Evolutionary conservation across 768 basidiomycete species (phyloP), one percentile per base, ranked within the genome.

Genomic region (Mycena floridula): DNA sequence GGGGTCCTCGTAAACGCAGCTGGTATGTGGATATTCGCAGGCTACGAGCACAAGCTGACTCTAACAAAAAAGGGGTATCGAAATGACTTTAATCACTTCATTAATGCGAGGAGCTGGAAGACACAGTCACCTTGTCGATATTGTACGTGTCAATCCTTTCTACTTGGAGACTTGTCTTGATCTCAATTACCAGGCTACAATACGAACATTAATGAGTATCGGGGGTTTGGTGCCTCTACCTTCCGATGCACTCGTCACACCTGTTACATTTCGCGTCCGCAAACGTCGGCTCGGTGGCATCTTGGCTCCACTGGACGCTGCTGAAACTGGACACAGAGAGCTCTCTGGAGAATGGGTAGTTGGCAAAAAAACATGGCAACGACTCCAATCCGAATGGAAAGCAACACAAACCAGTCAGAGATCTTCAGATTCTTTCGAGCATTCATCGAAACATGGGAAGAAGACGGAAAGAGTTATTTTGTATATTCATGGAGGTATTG

Each of bases 291-390:
- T 96, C 23, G 77, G 81, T 25, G 95, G 95, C 12, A 82, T 98
- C 43, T 76, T 99, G 13, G 69, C 76, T 5, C 70, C 81, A 6
- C 77, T 77, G 44, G 95, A 98, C 57, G 75, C 70, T 4, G 57
- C 70, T 15, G 95, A 99, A 62, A 73, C 73, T 8, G 94, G 92
- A 25, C 61, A 56, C 7, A 77, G 95, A 4, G 88, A 94, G 56
- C 72, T 99, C 24, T 81, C 81, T 1, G 95, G 92, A 1, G 95
- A 99, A 69, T 99, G 95, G 95, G 83, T 98, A 20, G 86, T 97
- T n/a, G 90, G 90, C 26, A 87, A 86, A 61, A 80, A 79, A 50
- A 79, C 94, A 0, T 99, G 95, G 95, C 82, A 81, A 50, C 69
- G 81, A 23, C 70, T 96, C 52, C 92, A 96, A 56, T 67, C 74